These are phyloP conservation scores for Pseudisothecium myosuroides DNA, from an alignment of 225 moss, liverwort and hornwort genomes.

Conservation along the genomic window DNA sequence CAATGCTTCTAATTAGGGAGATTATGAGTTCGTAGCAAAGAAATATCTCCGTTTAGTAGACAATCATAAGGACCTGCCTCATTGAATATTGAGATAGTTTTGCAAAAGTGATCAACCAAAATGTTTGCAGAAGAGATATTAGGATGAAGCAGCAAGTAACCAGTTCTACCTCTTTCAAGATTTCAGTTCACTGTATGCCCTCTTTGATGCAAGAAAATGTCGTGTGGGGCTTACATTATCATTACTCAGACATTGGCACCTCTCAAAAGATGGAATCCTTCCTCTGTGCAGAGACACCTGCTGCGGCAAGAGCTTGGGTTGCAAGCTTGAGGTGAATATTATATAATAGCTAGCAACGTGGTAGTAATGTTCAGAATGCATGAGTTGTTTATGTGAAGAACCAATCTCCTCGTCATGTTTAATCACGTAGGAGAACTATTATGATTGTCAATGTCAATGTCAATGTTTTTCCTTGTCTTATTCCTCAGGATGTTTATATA, in stretches of 20 bases:
- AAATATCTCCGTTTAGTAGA: background rate
- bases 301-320: conserved; percentile 92
- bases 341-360: background rate
- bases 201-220: background rate
- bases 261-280: conserved; percentile 87
- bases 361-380: background rate
- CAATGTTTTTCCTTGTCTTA: background rate
- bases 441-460: background rate
- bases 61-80: background rate
- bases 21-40: background rate
- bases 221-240: conserved; percentile 14
- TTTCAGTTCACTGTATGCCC: background rate
- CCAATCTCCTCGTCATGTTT: background rate
- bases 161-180: background rate
- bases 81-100: background rate
- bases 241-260: conserved; percentile 69
- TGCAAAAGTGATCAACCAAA: background rate
- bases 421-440: background rate
- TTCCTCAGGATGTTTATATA: background rate
- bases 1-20: background rate
- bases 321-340: conserved; percentile 67
- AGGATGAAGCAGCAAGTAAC: background rate
- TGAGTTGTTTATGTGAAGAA: background rate
- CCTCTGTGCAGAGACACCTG: conserved; percentile 91
- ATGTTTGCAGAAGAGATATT: background rate